Evolutionary conservation across 306 rosid species (phyloP).

Genomic region (Pterocarpus santalinus): DNA sequence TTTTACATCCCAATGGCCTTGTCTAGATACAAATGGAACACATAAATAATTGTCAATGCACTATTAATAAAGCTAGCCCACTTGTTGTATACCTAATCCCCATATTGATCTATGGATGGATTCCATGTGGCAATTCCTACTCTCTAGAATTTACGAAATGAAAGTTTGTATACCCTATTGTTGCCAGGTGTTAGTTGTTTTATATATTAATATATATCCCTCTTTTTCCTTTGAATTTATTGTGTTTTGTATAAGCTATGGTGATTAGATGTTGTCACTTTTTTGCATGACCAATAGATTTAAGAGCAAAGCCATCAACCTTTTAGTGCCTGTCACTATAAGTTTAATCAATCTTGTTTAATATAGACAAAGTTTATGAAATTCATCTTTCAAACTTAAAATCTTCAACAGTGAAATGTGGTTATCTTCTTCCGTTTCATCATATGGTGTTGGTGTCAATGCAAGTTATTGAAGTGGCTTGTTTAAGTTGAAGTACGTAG

Average conservation of each 20-base stretch:
- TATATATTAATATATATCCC: too few species aligned
- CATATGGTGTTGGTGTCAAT: background rate
- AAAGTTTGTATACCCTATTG: slow-evolving; percentile 38
- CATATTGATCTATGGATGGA: background rate
- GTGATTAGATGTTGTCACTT: background rate
- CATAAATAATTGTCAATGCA: slow-evolving; percentile 40
- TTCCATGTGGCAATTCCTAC: slow-evolving; percentile 28
- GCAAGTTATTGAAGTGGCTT: background rate
- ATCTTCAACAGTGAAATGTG: background rate
- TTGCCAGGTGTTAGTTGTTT: background rate
- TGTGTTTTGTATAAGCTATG: background rate
- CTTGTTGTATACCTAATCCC: slow-evolving; percentile 36
- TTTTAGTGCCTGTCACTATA: background rate
- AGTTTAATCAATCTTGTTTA: background rate
- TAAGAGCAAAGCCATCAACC: background rate
- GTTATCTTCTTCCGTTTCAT: background rate
- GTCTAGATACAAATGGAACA: slow-evolving; percentile 62
- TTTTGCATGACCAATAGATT: background rate
- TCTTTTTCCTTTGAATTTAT: background rate
- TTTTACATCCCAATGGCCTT: slow-evolving; percentile 55
- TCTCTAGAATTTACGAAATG: slow-evolving; percentile 26
- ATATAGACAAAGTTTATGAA: background rate
- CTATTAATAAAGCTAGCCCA: slow-evolving; percentile 23
- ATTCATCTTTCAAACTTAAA: background rate
- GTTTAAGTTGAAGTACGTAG: background rate